These are phyloP conservation scores for Chalciporus pseudorubinellus DNA, from an alignment of 768 basidiomycete species.

Conservation along the genomic window DNA sequence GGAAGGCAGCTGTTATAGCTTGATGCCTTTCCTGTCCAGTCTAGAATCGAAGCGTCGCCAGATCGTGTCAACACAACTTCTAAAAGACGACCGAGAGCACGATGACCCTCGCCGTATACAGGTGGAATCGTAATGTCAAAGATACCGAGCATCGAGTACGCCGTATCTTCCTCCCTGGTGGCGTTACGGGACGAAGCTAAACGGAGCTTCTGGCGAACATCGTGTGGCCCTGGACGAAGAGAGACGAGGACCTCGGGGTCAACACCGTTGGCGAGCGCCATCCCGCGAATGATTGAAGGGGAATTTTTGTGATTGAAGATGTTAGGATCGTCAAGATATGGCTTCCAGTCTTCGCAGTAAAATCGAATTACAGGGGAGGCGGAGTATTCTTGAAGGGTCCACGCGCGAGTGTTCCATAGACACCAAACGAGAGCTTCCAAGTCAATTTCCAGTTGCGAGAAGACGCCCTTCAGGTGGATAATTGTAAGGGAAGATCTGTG, in stretches of 20 bases:
- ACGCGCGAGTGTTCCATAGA: slow-evolving; percentile 18
- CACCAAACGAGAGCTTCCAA: not conserved
- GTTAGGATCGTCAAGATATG: not conserved
- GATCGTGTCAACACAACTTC: slow-evolving; percentile 1
- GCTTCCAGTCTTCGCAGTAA: slow-evolving; percentile 11
- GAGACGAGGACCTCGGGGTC: not conserved
- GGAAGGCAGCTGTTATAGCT: slow-evolving; percentile 10
- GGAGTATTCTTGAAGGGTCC: slow-evolving; percentile 6
- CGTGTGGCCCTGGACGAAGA: not conserved
- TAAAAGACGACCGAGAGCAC: slow-evolving; percentile 25
- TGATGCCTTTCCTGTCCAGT: slow-evolving; percentile 1
- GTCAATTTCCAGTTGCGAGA: no score
- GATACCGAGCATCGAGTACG: slow-evolving; percentile 28
- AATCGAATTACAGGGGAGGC: slow-evolving; percentile 10
- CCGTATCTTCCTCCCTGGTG: slow-evolving; percentile 24
- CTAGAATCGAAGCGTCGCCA: not conserved
- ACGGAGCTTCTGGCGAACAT: slow-evolving; percentile 5
- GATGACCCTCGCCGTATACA: slow-evolving; percentile 25
- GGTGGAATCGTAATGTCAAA: slow-evolving; percentile 19
- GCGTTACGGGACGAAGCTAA: slow-evolving; percentile 22
- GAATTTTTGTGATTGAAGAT: slow-evolving; percentile 9
- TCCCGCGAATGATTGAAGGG: not conserved
- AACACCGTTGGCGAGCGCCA: not conserved
- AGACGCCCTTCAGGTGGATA: not conserved
- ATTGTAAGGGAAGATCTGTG: slow-evolving; percentile 8